phyloP scores from a whole-genome alignment of 2,329 filamentous ascomycete species.

The Penicillium sp. region DNA sequence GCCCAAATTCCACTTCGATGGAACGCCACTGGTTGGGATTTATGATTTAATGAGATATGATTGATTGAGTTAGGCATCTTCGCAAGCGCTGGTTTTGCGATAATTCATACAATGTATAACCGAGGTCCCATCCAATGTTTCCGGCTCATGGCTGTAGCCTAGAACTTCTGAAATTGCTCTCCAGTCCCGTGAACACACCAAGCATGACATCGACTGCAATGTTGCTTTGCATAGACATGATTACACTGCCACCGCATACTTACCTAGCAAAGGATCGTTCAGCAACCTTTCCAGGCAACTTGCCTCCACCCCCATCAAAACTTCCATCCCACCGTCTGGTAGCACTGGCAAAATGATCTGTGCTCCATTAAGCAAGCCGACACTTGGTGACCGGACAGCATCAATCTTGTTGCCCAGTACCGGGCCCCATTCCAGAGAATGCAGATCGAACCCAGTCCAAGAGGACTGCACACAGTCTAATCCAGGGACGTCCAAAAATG shows the following conservation, averaged over 20 bases:
- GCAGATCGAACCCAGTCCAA: conserved; percentile 38
- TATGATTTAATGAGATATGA: conserved; percentile 7
- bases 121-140: neutral
- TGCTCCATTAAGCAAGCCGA: conserved; percentile 37
- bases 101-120: neutral
- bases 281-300: conserved; percentile 30
- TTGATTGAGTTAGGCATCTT: neutral
- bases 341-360: conserved; percentile 36
- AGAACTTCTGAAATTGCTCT: too few species aligned
- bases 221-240: neutral
- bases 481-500: conserved; percentile 41
- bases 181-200: too few species aligned
- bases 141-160: neutral
- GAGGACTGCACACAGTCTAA: conserved; percentile 37
- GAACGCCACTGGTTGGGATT: neutral
- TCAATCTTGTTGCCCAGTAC: conserved; percentile 30
- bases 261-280: conserved; percentile 34
- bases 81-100: neutral
- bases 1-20: neutral
- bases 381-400: conserved; percentile 33
- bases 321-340: conserved; percentile 36
- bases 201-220: too few species aligned
- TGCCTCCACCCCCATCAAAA: conserved; percentile 37
- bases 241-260: conserved; percentile 18
- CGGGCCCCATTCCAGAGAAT: conserved; percentile 38